Evolutionary conservation across 1,139 yeast genomes (phyloP).

Genomic region (Kodamaea sp.): DNA sequence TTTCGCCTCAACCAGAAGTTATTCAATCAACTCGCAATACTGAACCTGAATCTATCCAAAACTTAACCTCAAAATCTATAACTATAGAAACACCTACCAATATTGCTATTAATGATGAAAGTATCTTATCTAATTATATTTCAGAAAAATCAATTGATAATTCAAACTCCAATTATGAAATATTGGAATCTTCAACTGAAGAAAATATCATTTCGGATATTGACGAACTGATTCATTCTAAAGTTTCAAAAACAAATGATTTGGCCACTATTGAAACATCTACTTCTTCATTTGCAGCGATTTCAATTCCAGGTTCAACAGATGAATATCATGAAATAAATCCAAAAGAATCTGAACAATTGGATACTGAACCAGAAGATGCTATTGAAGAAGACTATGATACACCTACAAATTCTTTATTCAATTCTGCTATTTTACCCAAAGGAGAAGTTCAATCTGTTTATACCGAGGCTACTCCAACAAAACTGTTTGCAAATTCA

Average conservation of each 20-base stretch:
- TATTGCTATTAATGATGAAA: background rate
- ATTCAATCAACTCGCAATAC: too few species aligned
- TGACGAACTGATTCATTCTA: constrained; percentile 5
- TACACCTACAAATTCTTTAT: constrained; percentile 24
- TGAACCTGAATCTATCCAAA: too few species aligned
- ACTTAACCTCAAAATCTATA: too few species aligned
- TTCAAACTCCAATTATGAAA: background rate
- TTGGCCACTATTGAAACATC: constrained; percentile 31
- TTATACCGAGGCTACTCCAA: constrained; percentile 6
- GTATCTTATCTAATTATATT: background rate
- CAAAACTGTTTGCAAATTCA: constrained; percentile 7
- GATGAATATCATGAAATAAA: constrained; percentile 17
- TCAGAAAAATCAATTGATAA: too few species aligned
- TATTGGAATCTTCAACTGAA: background rate
- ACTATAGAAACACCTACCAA: background rate
- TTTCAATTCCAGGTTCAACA: constrained; percentile 27
- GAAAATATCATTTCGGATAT: constrained; percentile 6
- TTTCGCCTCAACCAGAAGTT: too few species aligned
- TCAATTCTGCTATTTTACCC: constrained; percentile 16
- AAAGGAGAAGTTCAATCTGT: constrained; percentile 3
- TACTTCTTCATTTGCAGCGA: constrained; percentile 42
- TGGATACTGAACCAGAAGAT: constrained; percentile 6
- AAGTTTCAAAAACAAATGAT: background rate
- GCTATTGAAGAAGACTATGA: constrained; percentile 11
- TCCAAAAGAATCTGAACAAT: constrained; percentile 12